Evolutionary conservation across 768 basidiomycete genomes (phyloP), one percentile per base, ranked within the genome.

Genomic region (Tylopilus subfusipes): DNA sequence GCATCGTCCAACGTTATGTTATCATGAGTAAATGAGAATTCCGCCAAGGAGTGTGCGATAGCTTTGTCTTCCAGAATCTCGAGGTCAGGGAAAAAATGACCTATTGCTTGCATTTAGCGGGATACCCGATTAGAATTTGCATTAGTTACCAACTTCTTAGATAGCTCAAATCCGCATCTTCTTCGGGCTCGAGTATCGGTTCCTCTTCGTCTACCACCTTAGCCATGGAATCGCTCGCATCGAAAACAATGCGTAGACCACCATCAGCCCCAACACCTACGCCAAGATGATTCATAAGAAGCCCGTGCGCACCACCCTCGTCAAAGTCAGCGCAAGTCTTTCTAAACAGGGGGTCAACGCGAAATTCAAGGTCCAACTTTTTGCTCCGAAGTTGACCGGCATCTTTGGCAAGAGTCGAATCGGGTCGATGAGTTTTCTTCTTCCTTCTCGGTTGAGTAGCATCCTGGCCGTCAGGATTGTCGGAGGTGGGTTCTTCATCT

Each of bases 241-340:
- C 96, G 62, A 99, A 99, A 25, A 98, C 90, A 48, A 99, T 89
- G 55, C 93, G 78, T 68, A 98, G 78, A 38, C 83, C 84, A 4
- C 90, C 88, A 54, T 95, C 92, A 18, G 80, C 81, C 3, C 89
- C 90, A 1, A 86, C 76, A 19, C 88, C 89, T 50, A 92, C 63
- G 48, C 82, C 80, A 39, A 99, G 78, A 66, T 99, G 97, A 66
- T 99, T 98, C 95, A 98, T 96, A 30, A 99, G 75, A 44, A 99
- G 73, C 12, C 97, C 97, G 55, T 91, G 86, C 0, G 97, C 97
- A 45, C 97, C 96, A 39, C 95, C 97, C 70, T 99, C 97, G 68
- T 99, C 97, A 64, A 99, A 98, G 67, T 99, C 97, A 22, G 92
- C 96, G 63, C 88, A 92, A 2, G 97, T 98, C 78, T 99, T 99